Evolutionary conservation across 306 rosid genomes (phyloP).

Genomic region (Dryas drummondii): DNA sequence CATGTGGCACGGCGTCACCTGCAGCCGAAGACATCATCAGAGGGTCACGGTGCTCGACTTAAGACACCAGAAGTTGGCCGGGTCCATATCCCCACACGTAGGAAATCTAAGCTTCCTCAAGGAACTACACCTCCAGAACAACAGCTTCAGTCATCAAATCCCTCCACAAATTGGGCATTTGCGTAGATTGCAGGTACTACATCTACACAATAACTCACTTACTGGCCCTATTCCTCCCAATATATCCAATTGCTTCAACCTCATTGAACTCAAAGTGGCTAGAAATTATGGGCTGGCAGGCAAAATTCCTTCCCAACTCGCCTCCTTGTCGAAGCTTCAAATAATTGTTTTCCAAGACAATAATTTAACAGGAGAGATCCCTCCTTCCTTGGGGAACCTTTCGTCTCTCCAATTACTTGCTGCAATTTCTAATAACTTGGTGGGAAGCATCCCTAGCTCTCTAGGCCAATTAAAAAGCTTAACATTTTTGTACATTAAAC

Average conservation of each 20-base stretch:
- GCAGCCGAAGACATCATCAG: too few relatives aligned
- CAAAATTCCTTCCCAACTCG: not conserved
- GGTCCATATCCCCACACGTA: too few relatives aligned
- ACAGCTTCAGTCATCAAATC: too few relatives aligned
- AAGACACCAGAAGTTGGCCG: too few relatives aligned
- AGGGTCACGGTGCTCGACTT: too few relatives aligned
- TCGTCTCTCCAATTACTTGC: not conserved
- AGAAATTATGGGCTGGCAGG: not conserved
- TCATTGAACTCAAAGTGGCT: rapidly evolving
- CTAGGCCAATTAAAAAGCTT: not conserved
- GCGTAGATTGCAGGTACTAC: not conserved
- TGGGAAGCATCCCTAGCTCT: not conserved
- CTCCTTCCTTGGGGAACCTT: not conserved
- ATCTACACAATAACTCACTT: not conserved
- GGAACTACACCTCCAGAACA: too few relatives aligned
- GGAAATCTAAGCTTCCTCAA: too few relatives aligned
- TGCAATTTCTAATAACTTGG: not conserved
- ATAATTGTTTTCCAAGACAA: too few relatives aligned
- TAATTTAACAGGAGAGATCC: not conserved
- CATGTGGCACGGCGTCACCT: too few relatives aligned
- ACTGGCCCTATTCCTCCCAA: not conserved
- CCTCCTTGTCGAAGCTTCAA: not conserved
- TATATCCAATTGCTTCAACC: not conserved
- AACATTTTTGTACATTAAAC: not conserved
- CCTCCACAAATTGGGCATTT: not conserved